Base-by-base conservation (phyloP, 768 basidiomycete genomes). In the Tubosaeta brunneosetosa region DNA sequence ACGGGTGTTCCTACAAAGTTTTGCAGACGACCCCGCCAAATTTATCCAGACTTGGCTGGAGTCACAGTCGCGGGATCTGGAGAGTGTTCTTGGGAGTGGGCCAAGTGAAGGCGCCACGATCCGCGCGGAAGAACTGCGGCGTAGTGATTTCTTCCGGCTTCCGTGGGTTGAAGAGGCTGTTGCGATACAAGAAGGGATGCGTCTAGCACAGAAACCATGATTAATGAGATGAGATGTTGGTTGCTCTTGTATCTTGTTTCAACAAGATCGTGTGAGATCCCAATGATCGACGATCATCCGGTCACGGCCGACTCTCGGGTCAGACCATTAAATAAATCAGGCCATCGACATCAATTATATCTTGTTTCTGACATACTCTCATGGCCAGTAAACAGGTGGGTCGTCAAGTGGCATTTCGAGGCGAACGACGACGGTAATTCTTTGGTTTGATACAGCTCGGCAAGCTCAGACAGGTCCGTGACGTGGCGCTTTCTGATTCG, bases 121-220 rank as follows among this genome's bases (percentile, higher is more conserved):
- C 10, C 73, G 89, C n/a, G 89, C 90, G 52, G 93, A 95, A 59
- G 93, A 97, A 65, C 71, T 97, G 49, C 80, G 85, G 55, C 73
- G 91, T 47, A 93, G 89, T 63, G 93, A 97, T 66, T 88, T 93
- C 71, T 97, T 97, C 79, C 77, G 79, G 55, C 69, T 95, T 64
- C 90, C 92, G 4, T 97, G 94, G 94, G 92, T 97, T 12, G 86
- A 88, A 60, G 83, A 84, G 74, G 92, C 91, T 6, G 84, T 93
- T 47, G 85, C 87, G 8, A 81, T 94, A 19, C 87, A 91, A 60
- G 91, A 94, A 60, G 90, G 91, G 0, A 73, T 84, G 65, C 79
- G 88, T 33, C 67, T 90, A 49, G 85, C 86, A 12, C 69, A 78
- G 69, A 65, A 77, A 71, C 71, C 72, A 55, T 77, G 58, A 49